Percentiles rank a stretch among this genome's conserved stretches.
These are phyloP conservation scores for Ophiocordyceps polyrhachis-furcata DNA, from an alignment of 2,329 filamentous ascomycete species.

Conservation along the genomic window DNA sequence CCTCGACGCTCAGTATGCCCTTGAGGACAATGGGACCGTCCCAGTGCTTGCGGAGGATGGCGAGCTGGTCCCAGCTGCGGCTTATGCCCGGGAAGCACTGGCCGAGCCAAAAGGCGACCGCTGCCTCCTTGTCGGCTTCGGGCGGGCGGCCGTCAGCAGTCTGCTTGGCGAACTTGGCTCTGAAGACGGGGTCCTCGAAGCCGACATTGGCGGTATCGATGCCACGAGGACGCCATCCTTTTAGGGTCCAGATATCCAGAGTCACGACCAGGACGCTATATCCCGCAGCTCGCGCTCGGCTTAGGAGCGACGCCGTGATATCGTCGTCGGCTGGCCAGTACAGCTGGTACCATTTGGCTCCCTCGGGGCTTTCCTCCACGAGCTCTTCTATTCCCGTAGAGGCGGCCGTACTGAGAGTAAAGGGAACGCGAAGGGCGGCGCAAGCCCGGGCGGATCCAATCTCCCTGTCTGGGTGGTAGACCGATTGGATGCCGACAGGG, in stretches of 20 bases:
- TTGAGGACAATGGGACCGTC: constrained; percentile 29
- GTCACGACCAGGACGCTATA: constrained; percentile 53
- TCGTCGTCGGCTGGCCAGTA: constrained; percentile 54
- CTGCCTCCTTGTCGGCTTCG: constrained; percentile 29
- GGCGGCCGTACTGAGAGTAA: constrained; percentile 47
- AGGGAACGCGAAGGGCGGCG: constrained; percentile 40
- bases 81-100: constrained; percentile 26
- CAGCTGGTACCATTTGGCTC: constrained; percentile 52
- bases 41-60: constrained; percentile 39
- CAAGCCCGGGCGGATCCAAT: constrained; percentile 44
- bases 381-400: constrained; percentile 47
- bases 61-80: constrained; percentile 43
- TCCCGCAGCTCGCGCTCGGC: constrained; percentile 39
- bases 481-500: constrained; percentile 49
- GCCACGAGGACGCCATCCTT: constrained; percentile 47
- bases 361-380: constrained; percentile 35
- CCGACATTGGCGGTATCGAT: constrained; percentile 43
- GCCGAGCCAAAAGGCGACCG: constrained; percentile 31
- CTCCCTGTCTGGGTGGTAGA: constrained; percentile 49
- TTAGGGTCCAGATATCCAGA: constrained; percentile 48
- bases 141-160: constrained; percentile 21
- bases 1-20: constrained; percentile 20
- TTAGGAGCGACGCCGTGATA: constrained; percentile 43
- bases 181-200: constrained; percentile 48
- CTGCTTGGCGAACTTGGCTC: constrained; percentile 11